phyloP scores from a whole-genome alignment of 768 basidiomycete genomes.

The Imleria badia region DNA sequence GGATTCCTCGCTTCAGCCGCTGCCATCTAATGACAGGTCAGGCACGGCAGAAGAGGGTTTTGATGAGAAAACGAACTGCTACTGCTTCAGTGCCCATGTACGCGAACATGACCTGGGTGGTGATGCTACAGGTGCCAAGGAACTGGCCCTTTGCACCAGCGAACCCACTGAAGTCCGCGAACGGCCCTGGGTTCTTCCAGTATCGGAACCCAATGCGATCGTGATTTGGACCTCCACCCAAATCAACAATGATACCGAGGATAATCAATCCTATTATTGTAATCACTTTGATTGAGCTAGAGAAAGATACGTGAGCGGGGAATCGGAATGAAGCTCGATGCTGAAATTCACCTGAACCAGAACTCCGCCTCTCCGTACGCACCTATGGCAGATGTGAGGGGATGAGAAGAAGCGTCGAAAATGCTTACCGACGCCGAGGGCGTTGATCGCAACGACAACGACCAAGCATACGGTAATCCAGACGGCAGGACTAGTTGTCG shows the following conservation, averaged over 20 bases:
- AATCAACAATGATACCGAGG: slow-evolving; percentile 6
- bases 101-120: slow-evolving; percentile 1
- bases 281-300: slow-evolving; percentile 2
- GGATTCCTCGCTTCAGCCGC: slow-evolving; percentile 8
- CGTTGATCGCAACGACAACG: not conserved
- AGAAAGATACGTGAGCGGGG: not conserved
- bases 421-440: not conserved
- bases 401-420: not conserved
- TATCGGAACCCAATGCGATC: slow-evolving; percentile 32
- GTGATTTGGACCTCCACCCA: slow-evolving; percentile 1
- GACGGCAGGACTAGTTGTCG: not conserved
- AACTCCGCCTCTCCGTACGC: slow-evolving; percentile 8
- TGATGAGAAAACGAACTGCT: not conserved
- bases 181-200: slow-evolving; percentile 36
- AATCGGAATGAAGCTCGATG: not conserved
- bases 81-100: slow-evolving; percentile 6
- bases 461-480: not conserved
- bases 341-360: not conserved
- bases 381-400: not conserved
- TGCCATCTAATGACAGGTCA: not conserved
- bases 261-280: not conserved
- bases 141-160: slow-evolving; percentile 1
- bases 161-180: not conserved
- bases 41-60: not conserved
- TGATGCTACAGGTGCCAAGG: slow-evolving; percentile 1